phyloP scores from a whole-genome alignment of 306 rosid species.

The Inga leiocalycina region DNA sequence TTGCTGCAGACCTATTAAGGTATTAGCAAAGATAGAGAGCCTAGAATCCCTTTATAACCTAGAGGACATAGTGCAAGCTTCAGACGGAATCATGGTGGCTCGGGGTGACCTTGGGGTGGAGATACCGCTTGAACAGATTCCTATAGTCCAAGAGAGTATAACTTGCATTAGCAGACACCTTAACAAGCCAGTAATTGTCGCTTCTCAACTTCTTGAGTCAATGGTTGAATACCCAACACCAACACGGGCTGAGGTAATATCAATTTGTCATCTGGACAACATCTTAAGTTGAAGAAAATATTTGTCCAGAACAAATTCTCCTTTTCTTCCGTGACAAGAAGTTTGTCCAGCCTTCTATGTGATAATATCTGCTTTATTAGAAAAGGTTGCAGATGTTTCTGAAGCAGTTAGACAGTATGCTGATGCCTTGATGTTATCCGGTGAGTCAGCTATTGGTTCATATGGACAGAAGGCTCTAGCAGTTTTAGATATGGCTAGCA shows the following conservation, averaged over 20 bases:
- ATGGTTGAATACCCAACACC: conserved; percentile 99
- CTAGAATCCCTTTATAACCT: conserved; percentile 75
- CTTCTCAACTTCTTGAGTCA: conserved; percentile 94
- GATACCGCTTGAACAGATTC: conserved; percentile 90
- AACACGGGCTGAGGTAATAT: conserved; percentile 84
- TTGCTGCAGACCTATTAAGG: conserved; percentile 61
- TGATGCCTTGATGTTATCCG: conserved; percentile 87
- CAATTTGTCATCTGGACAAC: conserved; percentile 3
- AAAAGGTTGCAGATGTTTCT: conserved; percentile 91
- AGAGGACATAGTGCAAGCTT: conserved; percentile 72
- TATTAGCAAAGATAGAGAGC: conserved; percentile 90
- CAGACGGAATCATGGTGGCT: conserved; percentile 93
- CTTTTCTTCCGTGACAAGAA: not conserved
- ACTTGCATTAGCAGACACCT: conserved; percentile 66
- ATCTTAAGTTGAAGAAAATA: not conserved
- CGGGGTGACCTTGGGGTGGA: conserved; percentile 94
- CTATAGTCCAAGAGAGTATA: conserved; percentile 74
- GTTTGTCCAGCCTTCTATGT: not conserved
- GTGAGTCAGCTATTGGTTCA: conserved; percentile 89
- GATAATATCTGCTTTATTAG: conserved; percentile 32
- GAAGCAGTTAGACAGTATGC: conserved; percentile 87
- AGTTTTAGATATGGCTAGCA: conserved; percentile 72
- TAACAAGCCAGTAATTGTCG: conserved; percentile 90
- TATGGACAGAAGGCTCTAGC: conserved; percentile 78
- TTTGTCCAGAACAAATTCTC: not conserved